phyloP scores from a whole-genome alignment of 345 rosid species.

The Eucalyptus cloeziana region DNA sequence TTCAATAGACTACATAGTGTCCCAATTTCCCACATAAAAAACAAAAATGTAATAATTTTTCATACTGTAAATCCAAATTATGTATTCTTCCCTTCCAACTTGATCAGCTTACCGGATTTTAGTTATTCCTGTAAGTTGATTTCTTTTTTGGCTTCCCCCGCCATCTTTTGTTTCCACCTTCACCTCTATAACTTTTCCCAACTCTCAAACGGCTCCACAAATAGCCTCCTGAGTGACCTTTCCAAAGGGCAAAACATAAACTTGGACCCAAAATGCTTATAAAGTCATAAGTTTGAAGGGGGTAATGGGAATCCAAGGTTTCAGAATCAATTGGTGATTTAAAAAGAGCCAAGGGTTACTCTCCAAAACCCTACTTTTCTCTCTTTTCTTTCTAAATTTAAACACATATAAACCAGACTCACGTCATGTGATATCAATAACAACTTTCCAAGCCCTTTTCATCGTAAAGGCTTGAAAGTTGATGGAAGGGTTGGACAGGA shows the following conservation, averaged over 20 bases:
- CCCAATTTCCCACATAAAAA: too few species aligned
- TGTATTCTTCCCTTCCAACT: not conserved
- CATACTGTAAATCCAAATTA: too few species aligned
- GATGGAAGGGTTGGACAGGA: not conserved
- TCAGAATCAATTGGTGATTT: not conserved
- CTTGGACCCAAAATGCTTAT: not conserved
- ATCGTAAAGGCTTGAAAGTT: not conserved
- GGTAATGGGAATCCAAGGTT: not conserved
- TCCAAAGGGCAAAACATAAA: not conserved
- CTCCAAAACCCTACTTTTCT: not conserved
- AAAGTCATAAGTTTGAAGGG: not conserved
- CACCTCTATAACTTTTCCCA: not conserved
- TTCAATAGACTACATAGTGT: too few species aligned
- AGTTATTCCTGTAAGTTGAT: not conserved
- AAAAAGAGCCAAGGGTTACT: not conserved
- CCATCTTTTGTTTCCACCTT: not conserved
- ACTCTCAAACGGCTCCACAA: not conserved
- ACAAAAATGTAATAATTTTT: too few species aligned
- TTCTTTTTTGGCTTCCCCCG: not conserved
- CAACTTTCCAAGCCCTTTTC: not conserved
- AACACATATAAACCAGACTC: not conserved
- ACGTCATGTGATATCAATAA: too few species aligned
- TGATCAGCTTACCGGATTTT: not conserved
- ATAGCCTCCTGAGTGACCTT: not conserved
- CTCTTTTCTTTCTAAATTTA: not conserved